Percentiles rank a stretch among this genome's conserved stretches.
These are phyloP conservation scores for Hsuehochloa calcarea DNA, from an alignment of 176 grass and related monocot species.

Conservation along the genomic window DNA sequence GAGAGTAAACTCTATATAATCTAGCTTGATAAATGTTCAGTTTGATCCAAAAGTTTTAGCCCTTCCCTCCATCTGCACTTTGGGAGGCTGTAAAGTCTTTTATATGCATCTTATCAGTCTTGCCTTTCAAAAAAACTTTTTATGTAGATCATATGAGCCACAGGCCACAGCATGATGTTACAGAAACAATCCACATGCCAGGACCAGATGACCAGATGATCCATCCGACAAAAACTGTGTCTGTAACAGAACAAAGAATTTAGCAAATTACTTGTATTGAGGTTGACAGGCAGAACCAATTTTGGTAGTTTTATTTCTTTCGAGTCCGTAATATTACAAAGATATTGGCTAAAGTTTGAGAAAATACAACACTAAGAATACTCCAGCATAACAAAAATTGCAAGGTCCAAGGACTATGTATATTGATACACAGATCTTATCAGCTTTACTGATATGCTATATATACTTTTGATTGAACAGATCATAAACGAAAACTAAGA, in stretches of 20 bases:
- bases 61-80: slow-evolving; percentile 27
- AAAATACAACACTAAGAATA: too few relatives aligned
- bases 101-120: too few relatives aligned
- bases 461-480: too few relatives aligned
- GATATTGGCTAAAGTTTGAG: too few relatives aligned
- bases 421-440: too few relatives aligned
- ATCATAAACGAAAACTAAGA: too few relatives aligned
- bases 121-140: slow-evolving; percentile 78
- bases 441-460: too few relatives aligned
- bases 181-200: slow-evolving; percentile 84
- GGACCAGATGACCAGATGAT: slow-evolving; percentile 60
- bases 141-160: slow-evolving; percentile 67
- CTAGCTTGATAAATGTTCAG: slow-evolving; percentile 84
- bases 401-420: too few relatives aligned
- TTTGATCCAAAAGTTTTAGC: slow-evolving; percentile 65
- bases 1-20: slow-evolving; percentile 62
- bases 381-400: too few relatives aligned
- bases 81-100: slow-evolving; percentile 40
- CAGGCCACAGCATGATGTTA: slow-evolving; percentile 72
- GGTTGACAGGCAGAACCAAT: too few relatives aligned
- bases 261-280: neutral
- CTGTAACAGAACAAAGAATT: slow-evolving; percentile 44
- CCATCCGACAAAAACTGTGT: slow-evolving; percentile 78
- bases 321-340: too few relatives aligned
- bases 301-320: too few relatives aligned